Conservation (phyloP, 805 yeast species). For the Saturnispora gosingensis region DNA sequence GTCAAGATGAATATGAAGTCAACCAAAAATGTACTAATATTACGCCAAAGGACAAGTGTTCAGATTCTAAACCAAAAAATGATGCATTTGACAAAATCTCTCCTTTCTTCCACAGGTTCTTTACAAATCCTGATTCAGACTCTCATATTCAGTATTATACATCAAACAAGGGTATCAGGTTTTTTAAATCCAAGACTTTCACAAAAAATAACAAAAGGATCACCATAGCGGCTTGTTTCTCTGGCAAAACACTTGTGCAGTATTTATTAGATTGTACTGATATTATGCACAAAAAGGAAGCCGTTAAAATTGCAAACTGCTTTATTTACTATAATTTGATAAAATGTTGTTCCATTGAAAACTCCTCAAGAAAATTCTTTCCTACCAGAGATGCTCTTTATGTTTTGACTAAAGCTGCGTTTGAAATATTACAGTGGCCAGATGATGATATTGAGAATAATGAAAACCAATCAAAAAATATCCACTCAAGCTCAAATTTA, state of each 20-base stretch:
- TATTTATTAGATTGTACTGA: constrained; percentile 92
- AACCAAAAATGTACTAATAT: not conserved
- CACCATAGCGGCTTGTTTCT: constrained; percentile 41
- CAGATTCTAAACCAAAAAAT: not conserved
- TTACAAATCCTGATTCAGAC: constrained; percentile 84
- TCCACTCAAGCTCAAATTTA: not conserved
- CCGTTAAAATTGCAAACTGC: constrained; percentile 41
- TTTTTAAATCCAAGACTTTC: constrained; percentile 34
- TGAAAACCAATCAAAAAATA: not conserved
- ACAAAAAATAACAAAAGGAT: constrained; percentile 15
- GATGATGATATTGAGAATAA: not conserved
- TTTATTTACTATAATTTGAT: constrained; percentile 41
- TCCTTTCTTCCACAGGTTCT: constrained; percentile 68
- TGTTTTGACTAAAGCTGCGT: constrained; percentile 17
- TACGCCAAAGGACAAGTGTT: not conserved
- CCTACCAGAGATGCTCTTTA: constrained; percentile 18
- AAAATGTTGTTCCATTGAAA: constrained; percentile 19
- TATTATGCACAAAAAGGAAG: constrained; percentile 42
- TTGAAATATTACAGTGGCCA: constrained; percentile 19
- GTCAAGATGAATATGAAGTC: constrained; percentile 11
- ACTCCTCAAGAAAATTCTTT: constrained; percentile 22
- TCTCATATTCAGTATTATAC: constrained; percentile 73
- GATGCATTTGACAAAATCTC: constrained; percentile 23
- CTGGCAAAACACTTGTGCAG: constrained; percentile 73
- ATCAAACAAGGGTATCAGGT: constrained; percentile 53